phyloP scores from a whole-genome alignment of 208 protist species.

The Leishmania aethiopica region DNA sequence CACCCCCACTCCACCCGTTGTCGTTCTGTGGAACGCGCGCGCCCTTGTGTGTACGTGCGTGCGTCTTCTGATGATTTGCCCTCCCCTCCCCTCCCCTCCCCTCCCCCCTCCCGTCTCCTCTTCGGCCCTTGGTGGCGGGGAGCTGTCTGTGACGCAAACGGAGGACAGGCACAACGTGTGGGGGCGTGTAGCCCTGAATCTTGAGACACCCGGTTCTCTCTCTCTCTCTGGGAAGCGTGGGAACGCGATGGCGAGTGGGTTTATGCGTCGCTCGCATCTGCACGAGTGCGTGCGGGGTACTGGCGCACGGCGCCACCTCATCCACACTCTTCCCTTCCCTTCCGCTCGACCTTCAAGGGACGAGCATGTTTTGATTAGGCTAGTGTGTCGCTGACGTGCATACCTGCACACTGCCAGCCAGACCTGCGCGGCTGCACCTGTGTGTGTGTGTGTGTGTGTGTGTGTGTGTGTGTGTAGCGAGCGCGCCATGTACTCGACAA shows the following conservation, averaged over 20 bases:
- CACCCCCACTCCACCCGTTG: no score
- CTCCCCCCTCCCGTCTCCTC: no score
- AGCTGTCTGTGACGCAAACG: no score
- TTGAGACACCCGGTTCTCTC: no score
- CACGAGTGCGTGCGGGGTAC: neutral
- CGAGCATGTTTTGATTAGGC: neutral
- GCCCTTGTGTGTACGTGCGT: no score
- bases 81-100: no score
- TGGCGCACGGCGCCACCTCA: neutral
- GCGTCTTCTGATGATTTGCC: no score
- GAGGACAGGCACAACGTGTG: no score
- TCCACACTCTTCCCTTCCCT: no score
- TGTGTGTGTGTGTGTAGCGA: neutral
- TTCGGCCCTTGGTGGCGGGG: neutral
- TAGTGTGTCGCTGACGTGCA: neutral
- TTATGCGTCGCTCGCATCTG: neutral
- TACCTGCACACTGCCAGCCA: neutral
- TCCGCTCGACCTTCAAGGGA: neutral
- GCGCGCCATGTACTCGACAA: neutral
- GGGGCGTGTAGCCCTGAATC: no score
- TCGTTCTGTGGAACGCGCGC: no score
- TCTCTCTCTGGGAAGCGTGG: neutral
- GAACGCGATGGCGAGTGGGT: neutral
- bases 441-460: neutral
- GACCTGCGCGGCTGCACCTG: neutral